Conservation (phyloP, 129 eudicot genomes). For the sunflower (Helianthus annuus) region DNA sequence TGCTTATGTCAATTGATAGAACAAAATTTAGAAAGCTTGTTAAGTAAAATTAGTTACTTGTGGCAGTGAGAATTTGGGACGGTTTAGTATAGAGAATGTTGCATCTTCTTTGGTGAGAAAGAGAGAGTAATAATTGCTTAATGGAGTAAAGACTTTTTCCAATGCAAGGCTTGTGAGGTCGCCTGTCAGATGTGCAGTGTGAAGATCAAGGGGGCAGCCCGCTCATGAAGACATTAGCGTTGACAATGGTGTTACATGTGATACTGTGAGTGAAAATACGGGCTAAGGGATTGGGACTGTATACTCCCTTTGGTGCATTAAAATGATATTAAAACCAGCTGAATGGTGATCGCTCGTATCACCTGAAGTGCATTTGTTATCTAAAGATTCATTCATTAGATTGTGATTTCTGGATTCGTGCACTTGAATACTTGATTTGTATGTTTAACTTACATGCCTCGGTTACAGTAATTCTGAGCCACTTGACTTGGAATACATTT, state of each 20-base stretch:
- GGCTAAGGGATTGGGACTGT: background rate
- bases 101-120: background rate
- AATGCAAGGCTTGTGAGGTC: too few species aligned
- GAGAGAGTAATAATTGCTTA: background rate
- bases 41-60: background rate
- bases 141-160: background rate
- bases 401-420: constrained; percentile 4
- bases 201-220: too few species aligned
- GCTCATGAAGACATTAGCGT: too few species aligned
- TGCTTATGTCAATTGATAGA: background rate
- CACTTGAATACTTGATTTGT: background rate
- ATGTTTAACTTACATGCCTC: constrained; percentile 9
- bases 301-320: background rate
- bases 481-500: constrained; percentile 8
- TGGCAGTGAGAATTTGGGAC: constrained; percentile 12
- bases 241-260: background rate
- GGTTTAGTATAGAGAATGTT: background rate
- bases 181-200: too few species aligned
- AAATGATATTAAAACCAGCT: background rate
- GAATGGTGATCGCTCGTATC: background rate
- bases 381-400: background rate
- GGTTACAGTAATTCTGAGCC: background rate
- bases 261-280: background rate
- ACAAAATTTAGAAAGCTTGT: background rate
- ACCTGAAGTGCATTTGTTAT: background rate